Conservation (phyloP, 139 green algal genomes). For the Chlorella sp. region DNA sequence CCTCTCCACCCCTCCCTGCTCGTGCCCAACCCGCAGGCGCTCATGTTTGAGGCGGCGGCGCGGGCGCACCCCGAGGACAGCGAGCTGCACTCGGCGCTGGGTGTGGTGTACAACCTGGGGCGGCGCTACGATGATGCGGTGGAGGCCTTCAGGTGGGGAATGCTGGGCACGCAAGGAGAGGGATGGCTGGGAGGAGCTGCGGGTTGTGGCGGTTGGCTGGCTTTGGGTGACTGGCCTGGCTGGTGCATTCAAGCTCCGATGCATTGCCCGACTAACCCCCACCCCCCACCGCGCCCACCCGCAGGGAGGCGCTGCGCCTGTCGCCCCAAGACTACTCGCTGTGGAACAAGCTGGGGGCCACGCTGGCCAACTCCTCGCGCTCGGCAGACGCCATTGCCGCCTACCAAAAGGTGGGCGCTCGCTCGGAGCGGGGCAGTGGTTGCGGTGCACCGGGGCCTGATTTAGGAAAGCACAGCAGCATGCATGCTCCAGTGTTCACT, state of each 20-base stretch:
- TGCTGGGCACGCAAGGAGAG: too few species aligned
- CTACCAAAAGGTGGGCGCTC: conserved; percentile 61
- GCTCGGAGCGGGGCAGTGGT: not conserved
- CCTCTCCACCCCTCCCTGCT: not conserved
- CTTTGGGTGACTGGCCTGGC: not conserved
- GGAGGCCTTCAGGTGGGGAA: conserved; percentile 62
- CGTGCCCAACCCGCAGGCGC: not conserved
- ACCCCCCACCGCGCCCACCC: too few species aligned
- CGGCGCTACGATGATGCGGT: conserved; percentile 85
- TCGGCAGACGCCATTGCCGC: conserved; percentile 83
- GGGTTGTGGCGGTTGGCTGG: too few species aligned
- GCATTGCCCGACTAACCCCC: not conserved
- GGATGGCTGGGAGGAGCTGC: too few species aligned
- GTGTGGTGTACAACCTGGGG: conserved; percentile 92
- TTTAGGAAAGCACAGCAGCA: too few species aligned
- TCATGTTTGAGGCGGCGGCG: conserved; percentile 55
- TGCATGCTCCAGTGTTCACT: not conserved
- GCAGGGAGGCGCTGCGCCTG: conserved; percentile 22
- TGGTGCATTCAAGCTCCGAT: not conserved
- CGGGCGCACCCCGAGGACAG: conserved; percentile 62
- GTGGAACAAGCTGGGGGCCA: conserved; percentile 98
- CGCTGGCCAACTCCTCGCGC: conserved; percentile 87
- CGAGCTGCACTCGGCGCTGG: conserved; percentile 89
- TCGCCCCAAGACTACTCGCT: conserved; percentile 79
- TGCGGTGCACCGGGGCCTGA: not conserved